Evolutionary conservation across 306 rosid genomes (phyloP), one percentile per base, ranked within the genome.

Genomic region (Quercus rubra): DNA sequence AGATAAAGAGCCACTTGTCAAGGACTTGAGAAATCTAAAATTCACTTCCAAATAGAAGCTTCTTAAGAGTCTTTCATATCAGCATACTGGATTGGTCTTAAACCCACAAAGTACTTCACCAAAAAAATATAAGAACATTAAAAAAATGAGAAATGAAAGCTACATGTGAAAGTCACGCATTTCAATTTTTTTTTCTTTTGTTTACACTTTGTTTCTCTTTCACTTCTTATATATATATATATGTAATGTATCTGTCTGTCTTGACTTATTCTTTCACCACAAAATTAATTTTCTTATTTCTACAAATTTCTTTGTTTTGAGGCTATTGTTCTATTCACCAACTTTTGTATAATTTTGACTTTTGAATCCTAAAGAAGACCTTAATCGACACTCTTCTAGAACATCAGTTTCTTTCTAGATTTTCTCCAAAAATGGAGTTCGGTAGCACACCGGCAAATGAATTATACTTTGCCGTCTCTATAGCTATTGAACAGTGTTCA

Each of bases 371-470:
- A 25, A 67, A 19, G 57, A 7, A 21, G 41, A n/a, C 43, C 54
- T 86, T 75, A 55, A 70, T 79, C 75, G 78, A 11, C 74, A 33
- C 74, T 79, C 83, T 67, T 85, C 88, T 77, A 79, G 86, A 81
- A 46, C 23, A 49, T 74, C 76, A 38, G 11, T 7, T 38, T 7
- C 46, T 33, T 33, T 38, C 10, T 38, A 38, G 46, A 38, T 38
- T 38, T 38, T 38, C 46, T 38, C 46, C 46, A 38, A 38, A 38
- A 38, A 38, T 7, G 46, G 11, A 38, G 11, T 38, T 38, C 11
- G 46, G 46, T 38, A 38, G 46, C 11, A 38, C 11, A 38, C 46
- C 11, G 46, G 46, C 46, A 38, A 38, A 38, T 38, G 8, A 38
- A 38, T 38, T 38, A 38, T 38, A 0, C 46, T 38, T 38, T 38